Base-by-base conservation (phyloP, 2,329 filamentous ascomycete species). In the Coniochaeta sp. region DNA sequence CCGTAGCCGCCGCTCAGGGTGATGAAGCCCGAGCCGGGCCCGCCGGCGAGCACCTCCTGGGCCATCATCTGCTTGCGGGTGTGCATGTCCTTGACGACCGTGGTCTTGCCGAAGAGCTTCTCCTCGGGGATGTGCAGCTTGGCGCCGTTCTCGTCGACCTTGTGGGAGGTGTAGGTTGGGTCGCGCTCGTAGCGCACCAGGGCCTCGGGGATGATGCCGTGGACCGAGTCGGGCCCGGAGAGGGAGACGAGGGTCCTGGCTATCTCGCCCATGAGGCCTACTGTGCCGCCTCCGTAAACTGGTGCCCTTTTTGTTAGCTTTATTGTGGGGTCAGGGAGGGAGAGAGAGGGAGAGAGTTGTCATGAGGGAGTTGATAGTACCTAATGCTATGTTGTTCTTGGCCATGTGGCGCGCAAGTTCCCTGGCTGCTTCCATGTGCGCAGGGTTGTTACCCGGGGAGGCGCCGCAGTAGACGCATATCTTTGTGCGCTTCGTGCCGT, bases 391-490 rank as follows among this genome's bases (percentile, higher is more conserved):
- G 72, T 90, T 87, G 70, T 89, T 83, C 58, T 83, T 81, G 71
- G 92, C 89, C 77, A 98, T 89, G 65, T 82, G 80, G 36, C 79
- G 78, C 59, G 89, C 93, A 16, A 98, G 86, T 33, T 84, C 76
- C 43, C 88, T 88, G 2, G 95, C 95, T 8, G 91, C 87, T 72
- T 87, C 86, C 68, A 96, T 76, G 74, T 97, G 91, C 5, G 81
- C 81, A 16, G 90, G 87, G 63, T 85, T 88, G 58, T 80, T 86
- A 57, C 95, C 95, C 17, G 82, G 74, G 9, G 85, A 88, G 58
- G 95, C 86, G 70, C 93, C 95, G 78, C 95, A 98, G 83, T 96
- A 98, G 66, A 98, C 93, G 73, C 91, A 96, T 72, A 97, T 89
- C 65, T 90, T 90, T 62, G 89, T 77, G 62, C 66, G 71, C 58